These are phyloP conservation scores for Hibiscus syriacus DNA, from an alignment of 345 rosid genomes.

Conservation along the genomic window DNA sequence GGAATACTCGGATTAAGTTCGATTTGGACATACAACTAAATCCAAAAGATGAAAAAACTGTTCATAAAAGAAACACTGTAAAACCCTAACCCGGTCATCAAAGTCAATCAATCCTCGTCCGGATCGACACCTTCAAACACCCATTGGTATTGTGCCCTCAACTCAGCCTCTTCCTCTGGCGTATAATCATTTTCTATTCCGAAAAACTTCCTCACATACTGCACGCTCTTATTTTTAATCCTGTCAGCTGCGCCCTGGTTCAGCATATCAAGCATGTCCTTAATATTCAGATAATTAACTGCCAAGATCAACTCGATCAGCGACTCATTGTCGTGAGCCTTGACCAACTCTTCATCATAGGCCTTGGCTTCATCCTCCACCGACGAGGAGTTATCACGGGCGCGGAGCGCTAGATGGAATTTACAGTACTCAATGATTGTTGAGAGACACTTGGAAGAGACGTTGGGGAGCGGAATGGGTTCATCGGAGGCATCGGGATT, in stretches of 20 bases:
- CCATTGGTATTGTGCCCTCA: slow-evolving; percentile 22
- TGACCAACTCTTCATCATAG: slow-evolving; percentile 13
- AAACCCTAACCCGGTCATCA: not conserved
- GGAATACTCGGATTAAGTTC: too few relatives aligned
- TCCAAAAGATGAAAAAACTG: not conserved
- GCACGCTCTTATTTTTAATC: slow-evolving; percentile 35
- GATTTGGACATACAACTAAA: too few relatives aligned
- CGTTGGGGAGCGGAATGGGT: slow-evolving; percentile 11
- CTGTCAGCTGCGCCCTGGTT: slow-evolving; percentile 19
- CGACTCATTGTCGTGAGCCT: slow-evolving; percentile 4
- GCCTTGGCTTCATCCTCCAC: too few relatives aligned
- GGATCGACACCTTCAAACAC: slow-evolving; percentile 24
- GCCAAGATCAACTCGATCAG: slow-evolving; percentile 27
- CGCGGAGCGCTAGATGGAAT: slow-evolving; percentile 12
- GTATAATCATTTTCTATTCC: slow-evolving; percentile 31
- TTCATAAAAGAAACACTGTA: not conserved
- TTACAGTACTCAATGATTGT: too few relatives aligned
- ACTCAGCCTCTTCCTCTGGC: slow-evolving; percentile 25
- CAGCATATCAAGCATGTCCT: slow-evolving; percentile 22
- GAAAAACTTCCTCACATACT: slow-evolving; percentile 28
- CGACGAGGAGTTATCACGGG: not conserved
- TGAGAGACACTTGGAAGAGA: not conserved
- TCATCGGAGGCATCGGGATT: not conserved
- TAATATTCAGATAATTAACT: slow-evolving; percentile 28
- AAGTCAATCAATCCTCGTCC: slow-evolving; percentile 6